Evolutionary conservation across 768 basidiomycete species (phyloP), one percentile per base, ranked within the genome.

Genomic region (Kwoniella dendrophila): DNA sequence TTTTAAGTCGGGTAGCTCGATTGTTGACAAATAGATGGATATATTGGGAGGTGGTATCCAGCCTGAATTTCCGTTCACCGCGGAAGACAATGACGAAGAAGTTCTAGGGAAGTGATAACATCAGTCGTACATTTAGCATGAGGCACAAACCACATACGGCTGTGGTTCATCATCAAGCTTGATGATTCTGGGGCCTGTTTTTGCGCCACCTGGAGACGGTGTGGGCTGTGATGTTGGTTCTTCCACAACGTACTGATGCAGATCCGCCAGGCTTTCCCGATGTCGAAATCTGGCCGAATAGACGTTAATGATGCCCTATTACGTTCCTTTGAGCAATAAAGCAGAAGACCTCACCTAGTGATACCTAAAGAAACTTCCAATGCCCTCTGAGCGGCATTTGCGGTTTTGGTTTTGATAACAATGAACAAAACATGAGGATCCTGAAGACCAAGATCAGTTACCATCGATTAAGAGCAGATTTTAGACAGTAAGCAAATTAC

Each of bases 171-270:
- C 73, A 63, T 78, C 69, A 32, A 78, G 62, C 12, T 74, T 70
- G 63, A 78, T 78, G 10, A 75, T 65, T 27, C 69, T 70, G 1
- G 74, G 75, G 0, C 71, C 73, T 24, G 56, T 40, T 58, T 53
- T 45, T 38, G 33, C 24, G 20, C 47, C 41, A 6, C 18, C 40
- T 36, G 47, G n/a, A 10, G 38, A 14, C 20, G 62, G 29, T 29
- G 6, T 45, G 7, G 54, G 27, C 4, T 61, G 44, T 16, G 52
- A 33, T n/a, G 43, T 38, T 26, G 63, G 66, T 34, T 75, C 71
- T 40, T 79, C 78, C 12, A 72, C 62, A 10, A 79, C 74, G 56
- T 79, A 79, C 57, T 79, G 78, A 33, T 74, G 63, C 16, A 79
- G 48, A 41, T 75, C 73, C 24, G 64, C 62, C 33, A 77, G 27